These are phyloP conservation scores for Zygoascus hellenicus DNA, from an alignment of 1,139 yeast species.

Conservation along the genomic window DNA sequence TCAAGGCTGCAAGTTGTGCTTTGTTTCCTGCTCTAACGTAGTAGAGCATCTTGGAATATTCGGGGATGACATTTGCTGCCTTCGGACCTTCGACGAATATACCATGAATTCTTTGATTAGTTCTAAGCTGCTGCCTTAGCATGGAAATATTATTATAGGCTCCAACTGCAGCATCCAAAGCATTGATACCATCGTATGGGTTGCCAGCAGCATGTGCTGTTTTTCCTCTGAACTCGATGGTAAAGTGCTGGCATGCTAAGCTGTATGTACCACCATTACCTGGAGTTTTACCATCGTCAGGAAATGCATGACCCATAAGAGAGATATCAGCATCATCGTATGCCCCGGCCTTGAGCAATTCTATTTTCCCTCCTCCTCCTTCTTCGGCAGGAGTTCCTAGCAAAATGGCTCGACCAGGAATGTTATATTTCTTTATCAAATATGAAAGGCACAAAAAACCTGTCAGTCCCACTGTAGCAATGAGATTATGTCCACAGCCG, in stretches of 20 bases:
- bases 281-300: background rate
- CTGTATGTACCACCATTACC: background rate
- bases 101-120: conserved; percentile 12
- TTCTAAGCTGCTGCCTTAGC: conserved; percentile 12
- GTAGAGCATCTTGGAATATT: background rate
- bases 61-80: conserved; percentile 15
- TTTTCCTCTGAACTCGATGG: conserved; percentile 9
- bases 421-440: conserved; percentile 20
- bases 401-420: conserved; percentile 26
- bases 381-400: conserved; percentile 32
- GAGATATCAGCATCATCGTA: conserved; percentile 25
- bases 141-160: conserved; percentile 11
- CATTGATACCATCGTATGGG: conserved; percentile 15
- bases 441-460: conserved; percentile 20
- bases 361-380: conserved; percentile 27
- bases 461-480: conserved; percentile 22
- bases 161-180: conserved; percentile 13
- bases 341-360: conserved; percentile 25
- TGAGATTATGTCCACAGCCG: conserved; percentile 31
- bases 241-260: background rate
- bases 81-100: conserved; percentile 12
- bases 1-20: background rate
- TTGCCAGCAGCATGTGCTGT: conserved; percentile 13
- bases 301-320: conserved; percentile 25
- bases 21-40: background rate